Evolutionary conservation across 306 rosid genomes (phyloP).

Genomic region (Lathyrus sativus): DNA sequence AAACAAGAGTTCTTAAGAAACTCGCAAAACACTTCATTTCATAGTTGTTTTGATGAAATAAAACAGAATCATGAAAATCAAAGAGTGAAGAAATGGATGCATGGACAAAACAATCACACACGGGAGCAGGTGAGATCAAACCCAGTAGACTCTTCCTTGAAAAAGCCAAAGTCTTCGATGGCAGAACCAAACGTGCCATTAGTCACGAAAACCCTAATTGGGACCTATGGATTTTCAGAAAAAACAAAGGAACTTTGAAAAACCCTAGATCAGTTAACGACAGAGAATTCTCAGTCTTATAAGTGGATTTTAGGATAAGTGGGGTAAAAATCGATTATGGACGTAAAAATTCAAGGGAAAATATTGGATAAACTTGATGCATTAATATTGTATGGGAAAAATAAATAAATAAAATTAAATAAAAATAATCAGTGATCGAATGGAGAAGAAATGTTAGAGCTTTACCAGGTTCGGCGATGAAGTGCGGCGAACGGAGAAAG

Average conservation of each 20-base stretch:
- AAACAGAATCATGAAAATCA: not conserved
- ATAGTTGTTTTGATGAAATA: not conserved
- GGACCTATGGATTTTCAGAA: conserved; percentile 27
- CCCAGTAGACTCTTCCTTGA: conserved; percentile 43
- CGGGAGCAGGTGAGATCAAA: conserved; percentile 45
- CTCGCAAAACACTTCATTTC: not conserved
- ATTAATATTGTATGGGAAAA: not conserved
- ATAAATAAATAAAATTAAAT: conserved; percentile 11
- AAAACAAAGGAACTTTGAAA: conserved; percentile 19
- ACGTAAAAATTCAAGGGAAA: conserved; percentile 35
- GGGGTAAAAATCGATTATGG: conserved; percentile 37
- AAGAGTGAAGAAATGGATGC: not conserved
- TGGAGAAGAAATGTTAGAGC: conserved; percentile 8
- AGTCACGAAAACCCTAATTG: conserved; percentile 33
- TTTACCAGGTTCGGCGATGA: conserved; percentile 33
- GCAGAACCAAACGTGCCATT: conserved; percentile 51
- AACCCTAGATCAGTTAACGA: conserved; percentile 45
- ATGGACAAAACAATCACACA: conserved; percentile 36
- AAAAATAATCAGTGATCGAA: not conserved
- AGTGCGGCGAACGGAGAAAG: conserved; percentile 9
- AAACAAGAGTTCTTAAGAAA: not conserved
- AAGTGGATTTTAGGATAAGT: conserved; percentile 38
- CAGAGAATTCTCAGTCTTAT: conserved; percentile 12
- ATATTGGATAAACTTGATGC: not conserved
- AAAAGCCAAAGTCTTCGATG: conserved; percentile 42